These are phyloP conservation scores for Aspergillus incahuasiensis DNA, from an alignment of 495 filamentous ascomycete species.

Conservation along the genomic window DNA sequence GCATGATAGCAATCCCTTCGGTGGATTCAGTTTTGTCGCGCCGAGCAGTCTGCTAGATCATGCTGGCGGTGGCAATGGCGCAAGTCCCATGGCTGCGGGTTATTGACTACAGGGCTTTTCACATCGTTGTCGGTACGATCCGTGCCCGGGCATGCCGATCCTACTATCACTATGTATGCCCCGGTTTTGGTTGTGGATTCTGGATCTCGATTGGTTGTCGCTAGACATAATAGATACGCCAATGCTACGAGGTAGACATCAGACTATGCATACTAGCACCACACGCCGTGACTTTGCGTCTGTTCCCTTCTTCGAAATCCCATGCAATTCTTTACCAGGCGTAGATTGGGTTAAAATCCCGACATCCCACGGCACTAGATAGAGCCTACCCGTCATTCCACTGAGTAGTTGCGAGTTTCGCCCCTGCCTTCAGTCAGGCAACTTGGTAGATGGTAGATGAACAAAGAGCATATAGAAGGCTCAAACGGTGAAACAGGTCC, in stretches of 20 bases:
- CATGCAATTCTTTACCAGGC: too few relatives aligned
- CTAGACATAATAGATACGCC: not conserved
- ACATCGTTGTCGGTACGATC: not conserved
- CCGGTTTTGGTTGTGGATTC: not conserved
- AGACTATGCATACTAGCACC: not conserved
- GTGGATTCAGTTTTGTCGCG: slow-evolving; percentile 94
- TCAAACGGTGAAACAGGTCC: slow-evolving; percentile 8
- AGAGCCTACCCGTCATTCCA: too few relatives aligned
- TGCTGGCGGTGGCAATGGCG: slow-evolving; percentile 22
- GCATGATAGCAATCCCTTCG: slow-evolving; percentile 69
- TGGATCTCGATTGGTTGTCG: not conserved
- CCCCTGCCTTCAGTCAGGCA: too few relatives aligned
- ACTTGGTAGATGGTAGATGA: too few relatives aligned
- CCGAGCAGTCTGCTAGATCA: slow-evolving; percentile 77
- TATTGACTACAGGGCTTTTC: slow-evolving; percentile 18
- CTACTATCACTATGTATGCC: not conserved
- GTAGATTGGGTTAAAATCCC: too few relatives aligned
- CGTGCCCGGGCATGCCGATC: not conserved
- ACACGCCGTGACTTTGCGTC: not conserved
- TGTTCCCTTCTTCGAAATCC: not conserved
- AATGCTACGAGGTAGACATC: not conserved
- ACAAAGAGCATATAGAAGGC: slow-evolving; percentile 11
- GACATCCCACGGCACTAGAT: too few relatives aligned
- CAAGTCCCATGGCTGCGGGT: slow-evolving; percentile 26
- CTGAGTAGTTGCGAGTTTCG: too few relatives aligned